phyloP scores from a whole-genome alignment of 176 grass and related monocot species.

The Zizania latifolia region DNA sequence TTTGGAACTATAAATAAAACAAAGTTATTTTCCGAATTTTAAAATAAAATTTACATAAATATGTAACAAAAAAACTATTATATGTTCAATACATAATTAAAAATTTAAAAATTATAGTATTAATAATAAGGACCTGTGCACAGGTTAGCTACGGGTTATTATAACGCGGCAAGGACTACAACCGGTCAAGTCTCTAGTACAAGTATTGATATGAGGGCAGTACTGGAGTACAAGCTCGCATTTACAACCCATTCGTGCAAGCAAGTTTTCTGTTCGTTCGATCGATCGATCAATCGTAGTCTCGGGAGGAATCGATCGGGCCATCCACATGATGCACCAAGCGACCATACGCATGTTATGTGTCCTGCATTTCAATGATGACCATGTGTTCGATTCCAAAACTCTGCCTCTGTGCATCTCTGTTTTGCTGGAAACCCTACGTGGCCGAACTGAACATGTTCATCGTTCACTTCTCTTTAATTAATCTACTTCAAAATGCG shows the following conservation, averaged over 20 bases:
- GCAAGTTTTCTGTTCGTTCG: not conserved
- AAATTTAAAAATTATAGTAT: too few species aligned
- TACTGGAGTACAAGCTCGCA: not conserved
- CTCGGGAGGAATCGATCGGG: not conserved
- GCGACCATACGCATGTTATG: constrained; percentile 6
- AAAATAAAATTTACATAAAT: too few species aligned
- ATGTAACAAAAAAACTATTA: too few species aligned
- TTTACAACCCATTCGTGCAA: not conserved
- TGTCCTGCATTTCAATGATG: not conserved
- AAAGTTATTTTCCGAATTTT: too few species aligned
- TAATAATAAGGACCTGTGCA: too few species aligned
- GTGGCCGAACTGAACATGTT: not conserved
- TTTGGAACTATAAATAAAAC: too few species aligned
- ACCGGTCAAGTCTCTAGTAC: not conserved
- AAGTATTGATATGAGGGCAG: not conserved
- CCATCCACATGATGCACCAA: constrained; percentile 10
- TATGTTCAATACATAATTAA: too few species aligned
- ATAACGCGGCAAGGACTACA: not conserved
- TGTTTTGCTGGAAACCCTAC: not conserved
- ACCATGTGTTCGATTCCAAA: not conserved
- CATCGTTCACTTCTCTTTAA: not conserved
- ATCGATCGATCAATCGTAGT: not conserved
- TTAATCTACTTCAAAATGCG: not conserved
- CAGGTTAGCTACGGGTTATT: too few species aligned
- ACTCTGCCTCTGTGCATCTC: not conserved